A percentile compares a stretch with the other conserved stretches of the same genome.
phyloP scores from a whole-genome alignment of 2,329 filamentous ascomycete genomes.

The Coniochaeta sp. region DNA sequence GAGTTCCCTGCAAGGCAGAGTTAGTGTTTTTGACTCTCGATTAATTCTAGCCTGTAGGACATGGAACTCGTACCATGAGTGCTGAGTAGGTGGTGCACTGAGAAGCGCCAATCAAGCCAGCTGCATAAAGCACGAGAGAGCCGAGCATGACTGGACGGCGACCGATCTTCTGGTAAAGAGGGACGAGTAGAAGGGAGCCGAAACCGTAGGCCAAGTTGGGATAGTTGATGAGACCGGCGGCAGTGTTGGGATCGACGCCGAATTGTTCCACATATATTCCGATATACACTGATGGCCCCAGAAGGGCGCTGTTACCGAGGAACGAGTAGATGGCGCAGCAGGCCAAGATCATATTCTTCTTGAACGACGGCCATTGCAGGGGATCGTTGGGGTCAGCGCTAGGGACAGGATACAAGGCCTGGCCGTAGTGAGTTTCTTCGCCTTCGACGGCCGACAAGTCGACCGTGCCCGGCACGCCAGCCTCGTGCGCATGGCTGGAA shows the following conservation, averaged over 20 bases:
- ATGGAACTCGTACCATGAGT: conserved; percentile 18
- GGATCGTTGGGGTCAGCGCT: conserved; percentile 49
- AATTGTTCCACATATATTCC: conserved; percentile 42
- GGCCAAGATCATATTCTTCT: conserved; percentile 47
- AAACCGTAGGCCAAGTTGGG: conserved; percentile 52
- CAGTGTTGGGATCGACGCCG: conserved; percentile 34
- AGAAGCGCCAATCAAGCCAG: conserved; percentile 24
- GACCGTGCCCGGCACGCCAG: conserved; percentile 48
- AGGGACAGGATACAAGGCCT: conserved; percentile 51
- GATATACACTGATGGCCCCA: conserved; percentile 49
- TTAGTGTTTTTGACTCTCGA: neutral
- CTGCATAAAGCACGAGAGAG: conserved; percentile 26
- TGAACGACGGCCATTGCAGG: conserved; percentile 40
- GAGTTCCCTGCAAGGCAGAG: conserved; percentile 6
- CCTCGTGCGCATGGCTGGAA: conserved; percentile 45
- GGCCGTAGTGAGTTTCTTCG: conserved; percentile 45
- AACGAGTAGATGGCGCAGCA: conserved; percentile 47
- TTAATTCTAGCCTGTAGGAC: neutral
- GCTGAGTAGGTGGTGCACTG: conserved; percentile 21
- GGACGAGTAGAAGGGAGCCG: conserved; percentile 38
- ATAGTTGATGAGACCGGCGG: conserved; percentile 47
- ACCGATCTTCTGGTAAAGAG: conserved; percentile 39
- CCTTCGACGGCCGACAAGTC: conserved; percentile 31
- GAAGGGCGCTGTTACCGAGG: conserved; percentile 43
- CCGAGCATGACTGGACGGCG: conserved; percentile 28